Base-by-base conservation (phyloP, 2,329 filamentous ascomycete genomes). In the Epichloe sibirici region DNA sequence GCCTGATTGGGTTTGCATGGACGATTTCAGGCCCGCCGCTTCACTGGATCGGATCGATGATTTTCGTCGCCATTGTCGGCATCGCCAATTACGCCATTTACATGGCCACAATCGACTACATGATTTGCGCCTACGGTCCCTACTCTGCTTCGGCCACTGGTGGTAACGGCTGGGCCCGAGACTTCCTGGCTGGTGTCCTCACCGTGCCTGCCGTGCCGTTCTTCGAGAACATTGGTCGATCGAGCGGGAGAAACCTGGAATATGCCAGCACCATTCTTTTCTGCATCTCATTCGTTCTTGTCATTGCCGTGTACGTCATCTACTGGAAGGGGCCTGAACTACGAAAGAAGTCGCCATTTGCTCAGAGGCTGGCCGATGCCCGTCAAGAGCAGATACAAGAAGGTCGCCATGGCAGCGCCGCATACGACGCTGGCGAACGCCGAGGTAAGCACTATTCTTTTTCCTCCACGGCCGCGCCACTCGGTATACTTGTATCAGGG, bases 101-200 rank as follows among this genome's bases (percentile, higher is more conserved):
- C 69, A 86, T 86, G 80, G 82, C 83, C 1, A 86, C 83, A 1
- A 85, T 88, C 57, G 83, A 89, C 65, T 89, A 89, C 69, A 87
- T 88, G 78, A 79, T 88, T 38, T 83, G 81, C 53, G 82, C 84
- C 0, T 88, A 88, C 60, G 86, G 85, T 0, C 79, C 80, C 0
- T 88, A 87, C 63, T 80, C 83, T 2, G 85, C 85, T 1, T 87
- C 83, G 0, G 86, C 86, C 0, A 88, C 85, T 0, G 86, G 85
- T 42, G 85, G 85, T 21, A 89, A 89, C 57, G 86, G 85, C 2
- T 88, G 85, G 69, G 76, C 83, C 3, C 76, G 86, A 57, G 85
- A 89, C 62, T 82, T 88, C 66, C 70, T 89, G 0, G 86, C 85
- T 2, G 85, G 86, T 65, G 74, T 88, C 8, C 76, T 87, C 1